Evolutionary conservation across 768 basidiomycete species (phyloP).

Genomic region (Saitozyma podzolica): DNA sequence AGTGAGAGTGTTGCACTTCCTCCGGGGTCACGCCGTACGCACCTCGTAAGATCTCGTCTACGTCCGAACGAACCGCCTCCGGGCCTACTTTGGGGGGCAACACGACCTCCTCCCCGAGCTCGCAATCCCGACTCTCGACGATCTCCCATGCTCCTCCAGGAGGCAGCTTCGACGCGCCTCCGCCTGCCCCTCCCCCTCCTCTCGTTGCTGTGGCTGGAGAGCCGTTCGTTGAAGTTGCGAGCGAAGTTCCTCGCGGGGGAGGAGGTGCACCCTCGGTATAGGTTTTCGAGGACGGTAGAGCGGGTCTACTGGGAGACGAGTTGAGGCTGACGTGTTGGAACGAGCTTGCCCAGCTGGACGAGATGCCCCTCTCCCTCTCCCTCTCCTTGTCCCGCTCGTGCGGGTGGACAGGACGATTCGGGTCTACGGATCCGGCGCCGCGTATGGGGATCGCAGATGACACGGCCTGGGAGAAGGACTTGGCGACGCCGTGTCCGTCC

Average conservation of each 20-base stretch:
- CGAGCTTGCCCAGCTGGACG: neutral
- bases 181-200: neutral
- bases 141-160: slow-evolving; percentile 49
- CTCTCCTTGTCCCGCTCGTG: neutral
- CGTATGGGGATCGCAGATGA: too few species aligned
- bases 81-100: slow-evolving; percentile 45
- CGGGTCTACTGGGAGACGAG: slow-evolving; percentile 15
- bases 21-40: slow-evolving; percentile 17
- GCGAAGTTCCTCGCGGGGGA: slow-evolving; percentile 33
- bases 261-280: slow-evolving; percentile 31
- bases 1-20: neutral
- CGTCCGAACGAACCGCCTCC: slow-evolving; percentile 66
- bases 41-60: slow-evolving; percentile 77
- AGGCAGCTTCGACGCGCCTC: slow-evolving; percentile 23
- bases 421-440: too few species aligned
- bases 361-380: neutral
- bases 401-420: neutral
- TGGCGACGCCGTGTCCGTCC: too few species aligned
- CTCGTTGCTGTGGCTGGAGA: slow-evolving; percentile 8
- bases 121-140: slow-evolving; percentile 32
- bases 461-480: too few species aligned
- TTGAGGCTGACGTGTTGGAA: slow-evolving; percentile 15
- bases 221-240: neutral
- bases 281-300: slow-evolving; percentile 27
- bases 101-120: slow-evolving; percentile 9